Evolutionary conservation across 1,284 basidiomycete species (phyloP), one percentile per base, ranked within the genome.

Genomic region (Ganoderma meredithae): DNA sequence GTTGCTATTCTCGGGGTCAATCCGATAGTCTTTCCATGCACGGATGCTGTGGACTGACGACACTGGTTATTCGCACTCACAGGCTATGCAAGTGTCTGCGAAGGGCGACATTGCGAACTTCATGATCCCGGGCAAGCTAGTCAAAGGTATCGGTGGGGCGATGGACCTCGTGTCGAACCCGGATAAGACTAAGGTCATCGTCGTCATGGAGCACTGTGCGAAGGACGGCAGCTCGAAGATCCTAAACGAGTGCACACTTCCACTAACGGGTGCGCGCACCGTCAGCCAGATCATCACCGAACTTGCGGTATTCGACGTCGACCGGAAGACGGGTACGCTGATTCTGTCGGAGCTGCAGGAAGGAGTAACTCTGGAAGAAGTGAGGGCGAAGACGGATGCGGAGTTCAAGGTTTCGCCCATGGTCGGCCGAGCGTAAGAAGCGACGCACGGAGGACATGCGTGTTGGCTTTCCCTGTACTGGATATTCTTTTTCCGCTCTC

Each of bases 101-200:
- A 90, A 90, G 27, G 97, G 97, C 68, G 96, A 99, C 78, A 92
- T 99, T 70, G 97, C 97, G 62, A 99, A 99, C 84, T 99, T 95
- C 79, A 98, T 98, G 96, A 95, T 98, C 74, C 96, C 96, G 17
- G 95, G 95, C 40, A 96, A 97, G 82, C 88, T 97, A 78, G 89
- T 96, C 60, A 96, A 95, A 84, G 95, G 94, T 86, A 97, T 98
- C 80, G 97, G 97, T 19, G 97, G 97, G 55, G 97, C 97, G 1
- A 98, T 98, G 96, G 96, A 98, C 79, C 90, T 97, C 59, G 95
- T 97, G 70, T 96, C 95, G 66, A 97, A 96, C 81, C 96, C 95
- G 0, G 94, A 96, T 79, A 90, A 91, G 81, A 98, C 96, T 60
- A 95, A 92, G 81, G 92, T 95, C 68, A 94, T 97, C 64, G 95